Base-by-base conservation (phyloP, 768 basidiomycete genomes). In the Dictyophora rubrovolvata region DNA sequence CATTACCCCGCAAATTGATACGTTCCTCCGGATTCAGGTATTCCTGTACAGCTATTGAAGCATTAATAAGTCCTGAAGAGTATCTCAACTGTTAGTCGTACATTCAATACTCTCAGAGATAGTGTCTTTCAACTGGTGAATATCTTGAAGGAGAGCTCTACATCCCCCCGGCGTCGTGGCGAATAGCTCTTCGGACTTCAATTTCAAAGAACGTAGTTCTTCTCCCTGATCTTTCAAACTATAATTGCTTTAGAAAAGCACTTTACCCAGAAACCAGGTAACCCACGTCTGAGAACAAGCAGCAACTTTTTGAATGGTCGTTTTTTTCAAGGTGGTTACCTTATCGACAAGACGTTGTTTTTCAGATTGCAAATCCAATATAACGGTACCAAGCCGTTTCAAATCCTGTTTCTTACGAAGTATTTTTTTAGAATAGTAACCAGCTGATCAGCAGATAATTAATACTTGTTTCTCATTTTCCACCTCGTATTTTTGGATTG, bases 401-500 rank as follows among this genome's bases (percentile, higher is more conserved):
- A 59, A 37, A 23, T 59, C 57, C 18, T 17, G 21, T 52, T 52
- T 59, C 57, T 59, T 23, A 5, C 4, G 50, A 51, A 11, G 50
- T 4, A 56, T 56, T 46, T 22, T 10, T 22, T 18, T 5, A 23
- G 18, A 47, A 22, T 9, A 11, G 28, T 35, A 23, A 14, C 28
- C 28, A 28, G 2, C 2, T 7, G 2, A 28, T 18, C 16, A 53
- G 14, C 8, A 53, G 21, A 14, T n/a, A 9, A 17, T 17, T 36
- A 35, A 28, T 36, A 59, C 57, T 48, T 59, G 57, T 36, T n/a
- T 14, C 23, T 51, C 57, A n/a, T 36, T 53, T 20, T 59, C 57
- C 11, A 48, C 11, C 21, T 59, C 57, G 33, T 59, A 59, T n/a
- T 48, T 48, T 51, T 59, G 57, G 14, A 59, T 52, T 8, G 57